Base-by-base conservation (phyloP, 768 basidiomycete genomes). In the Nidula microcarpa region DNA sequence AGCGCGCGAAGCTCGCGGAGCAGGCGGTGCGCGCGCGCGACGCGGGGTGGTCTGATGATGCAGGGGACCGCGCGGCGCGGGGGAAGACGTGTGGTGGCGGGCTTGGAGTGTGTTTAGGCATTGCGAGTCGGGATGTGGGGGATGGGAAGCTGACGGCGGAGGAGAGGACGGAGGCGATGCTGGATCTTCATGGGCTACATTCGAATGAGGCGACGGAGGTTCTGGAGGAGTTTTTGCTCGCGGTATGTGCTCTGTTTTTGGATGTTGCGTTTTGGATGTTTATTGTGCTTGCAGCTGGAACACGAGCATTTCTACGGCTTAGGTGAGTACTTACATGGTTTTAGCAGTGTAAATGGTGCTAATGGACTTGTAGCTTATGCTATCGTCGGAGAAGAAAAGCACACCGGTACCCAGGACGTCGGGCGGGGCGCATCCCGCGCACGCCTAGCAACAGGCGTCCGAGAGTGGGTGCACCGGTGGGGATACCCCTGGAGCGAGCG, bases 401-500 rank as follows among this genome's bases (percentile, higher is more conserved):
- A 98, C 67, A 93, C 91, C 0, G 95, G 91, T 2, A 88, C 86
- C n/a, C 92, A 95, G 63, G 93, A 95, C 62, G 72, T 80, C 3
- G 82, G 76, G 10, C 81, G 94, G 37, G 93, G 93, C 30, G 84
- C 91, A 3, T 91, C 91, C 6, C 85, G 91, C 50, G 80, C 84
- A 18, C 86, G 95, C 9, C 77, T 98, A 5, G 90, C 91, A 10
- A 82, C 90, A 1, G 91, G 90, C 8, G 87, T 97, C 43, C 86
- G 91, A 55, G 91, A 94, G 62, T 96, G 89, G 88, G 70, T 98
- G 45, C 90, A 94, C 60, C 83, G 89, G 52, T 98, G 93, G 92
- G 91, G 91, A 53, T 98, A 95, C 73, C 91, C 95, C 14, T 97
- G 94, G 95, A 89, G 80, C 68, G 95, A 97, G 67, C 82, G 87